Evolutionary conservation across 768 basidiomycete species (phyloP), one percentile per base, ranked within the genome.

Genomic region (Termitomyces sp.): DNA sequence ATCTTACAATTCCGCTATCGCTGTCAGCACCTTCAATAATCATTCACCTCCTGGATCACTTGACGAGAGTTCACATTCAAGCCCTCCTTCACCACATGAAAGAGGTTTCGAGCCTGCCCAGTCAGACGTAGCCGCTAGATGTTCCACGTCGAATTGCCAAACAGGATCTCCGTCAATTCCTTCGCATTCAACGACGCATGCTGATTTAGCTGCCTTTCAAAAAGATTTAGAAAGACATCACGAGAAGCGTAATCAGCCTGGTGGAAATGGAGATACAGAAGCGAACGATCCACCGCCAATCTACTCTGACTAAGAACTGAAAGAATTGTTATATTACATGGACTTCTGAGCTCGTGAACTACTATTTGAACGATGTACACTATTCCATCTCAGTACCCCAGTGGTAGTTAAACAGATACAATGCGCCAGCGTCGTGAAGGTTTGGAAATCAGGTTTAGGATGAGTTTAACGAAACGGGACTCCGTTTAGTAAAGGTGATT

Each of bases 201-300:
- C 50, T n/a, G 50, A 28, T 11, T 30, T 51, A 28, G n/a, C 30
- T 1, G 26, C 50, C 23, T 51, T 51, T 12, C 50, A 51, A 28
- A 51, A 51, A 41, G 50, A 41, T 19, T 41, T 51, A 30, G 50
- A 51, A 19, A 40, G 60, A 7, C 33, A 64, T 37, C 10, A 60
- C 28, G 61, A 64, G 40, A 62, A 58, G 37, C 47, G 45, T 53
- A 54, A 53, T 31, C 56, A 53, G 45, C 47, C 56, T 21, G 49
- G 26, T 33, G 61, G 62, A 43, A 53, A 48, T 37, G 47, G 43
- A 47, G 54, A 43, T 45, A 48, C 44, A 31, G 56, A 57, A 17
- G 15, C 54, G 28, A 41, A 42, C 10, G 61, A 63, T 48, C 64
- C 64, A 9, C 50, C 50, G 2, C 50, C 50, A 11, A n/a, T 51